These are phyloP conservation scores for Tricharina praecox DNA, from an alignment of 495 filamentous ascomycete genomes.

Conservation along the genomic window DNA sequence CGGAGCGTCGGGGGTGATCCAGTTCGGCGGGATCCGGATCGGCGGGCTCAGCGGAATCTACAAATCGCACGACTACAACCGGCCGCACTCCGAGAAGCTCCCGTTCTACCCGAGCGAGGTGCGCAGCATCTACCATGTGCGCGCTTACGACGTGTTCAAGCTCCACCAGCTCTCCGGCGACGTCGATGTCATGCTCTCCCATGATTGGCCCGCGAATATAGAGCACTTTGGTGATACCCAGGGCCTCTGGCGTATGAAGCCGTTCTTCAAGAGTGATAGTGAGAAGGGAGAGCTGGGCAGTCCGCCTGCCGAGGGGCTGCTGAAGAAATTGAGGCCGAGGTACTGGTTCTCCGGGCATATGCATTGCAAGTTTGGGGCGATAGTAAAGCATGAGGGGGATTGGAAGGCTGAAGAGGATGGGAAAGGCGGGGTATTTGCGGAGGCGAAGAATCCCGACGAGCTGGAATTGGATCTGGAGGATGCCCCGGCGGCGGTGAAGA, in stretches of 20 bases:
- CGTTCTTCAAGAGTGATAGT: constrained; percentile 56
- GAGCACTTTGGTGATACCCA: constrained; percentile 53
- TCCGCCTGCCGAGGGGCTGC: constrained; percentile 53
- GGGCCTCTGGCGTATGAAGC: constrained; percentile 51
- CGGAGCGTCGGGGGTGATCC: constrained; percentile 74
- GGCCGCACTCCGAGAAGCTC: constrained; percentile 66
- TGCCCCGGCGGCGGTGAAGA: constrained; percentile 17
- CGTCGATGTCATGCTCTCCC: constrained; percentile 76
- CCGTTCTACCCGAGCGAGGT: constrained; percentile 61
- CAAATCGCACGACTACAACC: constrained; percentile 69
- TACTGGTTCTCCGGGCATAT: constrained; percentile 94
- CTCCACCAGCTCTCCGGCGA: constrained; percentile 67
- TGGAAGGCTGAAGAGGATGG: not conserved
- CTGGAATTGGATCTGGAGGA: constrained; percentile 16
- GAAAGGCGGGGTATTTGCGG: not conserved
- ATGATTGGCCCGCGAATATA: constrained; percentile 81
- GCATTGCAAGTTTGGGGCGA: constrained; percentile 68
- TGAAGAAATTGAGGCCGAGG: constrained; percentile 61
- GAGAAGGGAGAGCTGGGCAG: constrained; percentile 56
- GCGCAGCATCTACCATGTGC: constrained; percentile 67
- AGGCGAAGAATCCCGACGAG: constrained; percentile 16
- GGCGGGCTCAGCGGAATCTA: constrained; percentile 87
- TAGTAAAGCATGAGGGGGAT: constrained; percentile 42
- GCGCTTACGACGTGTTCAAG: constrained; percentile 82
- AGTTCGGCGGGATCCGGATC: constrained; percentile 67